Conservation (phyloP, 176 grass and related monocot genomes). For the Oryza australiensis region DNA sequence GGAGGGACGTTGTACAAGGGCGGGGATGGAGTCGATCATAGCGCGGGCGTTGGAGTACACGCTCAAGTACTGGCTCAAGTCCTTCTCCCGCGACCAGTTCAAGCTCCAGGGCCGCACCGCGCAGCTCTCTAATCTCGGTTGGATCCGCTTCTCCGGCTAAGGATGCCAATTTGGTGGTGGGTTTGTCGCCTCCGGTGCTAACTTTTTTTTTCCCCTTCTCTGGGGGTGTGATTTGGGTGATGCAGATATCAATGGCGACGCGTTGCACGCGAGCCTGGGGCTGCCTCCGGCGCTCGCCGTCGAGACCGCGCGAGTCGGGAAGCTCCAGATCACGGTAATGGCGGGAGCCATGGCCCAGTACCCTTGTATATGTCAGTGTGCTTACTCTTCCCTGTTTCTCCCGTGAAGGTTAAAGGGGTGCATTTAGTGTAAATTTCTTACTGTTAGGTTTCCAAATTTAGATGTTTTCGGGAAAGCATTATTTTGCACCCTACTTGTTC, state of each 20-base stretch:
- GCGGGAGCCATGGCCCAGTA: background rate
- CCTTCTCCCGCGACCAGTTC: constrained; percentile 99
- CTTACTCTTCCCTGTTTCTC: background rate
- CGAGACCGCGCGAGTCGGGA: constrained; percentile 78
- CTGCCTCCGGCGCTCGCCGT: constrained; percentile 79
- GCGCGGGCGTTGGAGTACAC: constrained; percentile 99
- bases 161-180: constrained; percentile 28
- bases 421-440: background rate
- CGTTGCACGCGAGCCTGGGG: constrained; percentile 84
- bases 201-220: background rate
- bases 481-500: background rate
- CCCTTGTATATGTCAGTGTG: background rate
- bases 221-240: constrained; percentile 35
- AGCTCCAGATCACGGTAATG: constrained; percentile 95
- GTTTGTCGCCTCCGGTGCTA: constrained; percentile 32
- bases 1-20: background rate
- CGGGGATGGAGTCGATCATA: constrained; percentile 86
- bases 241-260: constrained; percentile 97
- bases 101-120: constrained; percentile 98
- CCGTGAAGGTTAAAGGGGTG: background rate
- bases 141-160: constrained; percentile 1
- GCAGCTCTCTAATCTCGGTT: constrained; percentile 92
- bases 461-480: background rate
- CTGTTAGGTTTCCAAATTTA: background rate
- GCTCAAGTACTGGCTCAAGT: constrained; percentile 99